Conservation (phyloP, 192 early-diverging fungal genomes). For the Lobulomyces angularis region DNA sequence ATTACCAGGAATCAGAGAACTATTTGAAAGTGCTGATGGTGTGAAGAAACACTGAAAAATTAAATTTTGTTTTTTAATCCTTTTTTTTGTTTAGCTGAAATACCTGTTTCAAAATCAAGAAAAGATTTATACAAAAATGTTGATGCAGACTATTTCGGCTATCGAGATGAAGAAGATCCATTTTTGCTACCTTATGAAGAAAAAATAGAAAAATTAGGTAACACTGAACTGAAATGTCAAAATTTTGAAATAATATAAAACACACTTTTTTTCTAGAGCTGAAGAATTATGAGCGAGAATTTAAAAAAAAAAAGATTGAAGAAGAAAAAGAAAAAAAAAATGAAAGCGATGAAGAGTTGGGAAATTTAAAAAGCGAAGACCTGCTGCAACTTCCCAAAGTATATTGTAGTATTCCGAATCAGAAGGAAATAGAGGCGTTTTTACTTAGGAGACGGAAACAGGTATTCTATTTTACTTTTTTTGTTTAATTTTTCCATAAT, state of each 20-base stretch:
- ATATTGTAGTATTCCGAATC: constrained; percentile 43
- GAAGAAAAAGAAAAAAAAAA: constrained; percentile 19
- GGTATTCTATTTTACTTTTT: constrained; percentile 23
- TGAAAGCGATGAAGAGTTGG: constrained; percentile 15
- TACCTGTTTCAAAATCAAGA: constrained; percentile 40
- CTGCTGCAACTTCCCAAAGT: constrained; percentile 11
- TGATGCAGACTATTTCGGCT: constrained; percentile 93
- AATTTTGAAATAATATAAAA: constrained; percentile 1
- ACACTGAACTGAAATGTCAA: background rate
- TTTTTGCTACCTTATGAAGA: constrained; percentile 65
- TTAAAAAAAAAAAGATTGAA: constrained; percentile 13
- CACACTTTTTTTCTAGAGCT: constrained; percentile 11
- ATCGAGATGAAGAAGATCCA: constrained; percentile 83
- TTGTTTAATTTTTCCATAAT: constrained; percentile 15
- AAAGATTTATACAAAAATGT: constrained; percentile 62
- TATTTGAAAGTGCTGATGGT: no score
- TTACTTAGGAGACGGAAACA: constrained; percentile 59
- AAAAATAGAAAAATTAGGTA: constrained; percentile 39
- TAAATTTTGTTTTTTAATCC: background rate
- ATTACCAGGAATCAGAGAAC: constrained; percentile 82
- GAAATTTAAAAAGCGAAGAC: constrained; percentile 7
- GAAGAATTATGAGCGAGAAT: constrained; percentile 12
- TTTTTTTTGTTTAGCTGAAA: constrained; percentile 15
- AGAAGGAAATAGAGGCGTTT: constrained; percentile 64
- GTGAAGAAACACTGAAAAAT: no score